Evolutionary conservation across 108 stramenopile genomes (phyloP).

Genomic region (Discostella pseudostelligera): DNA sequence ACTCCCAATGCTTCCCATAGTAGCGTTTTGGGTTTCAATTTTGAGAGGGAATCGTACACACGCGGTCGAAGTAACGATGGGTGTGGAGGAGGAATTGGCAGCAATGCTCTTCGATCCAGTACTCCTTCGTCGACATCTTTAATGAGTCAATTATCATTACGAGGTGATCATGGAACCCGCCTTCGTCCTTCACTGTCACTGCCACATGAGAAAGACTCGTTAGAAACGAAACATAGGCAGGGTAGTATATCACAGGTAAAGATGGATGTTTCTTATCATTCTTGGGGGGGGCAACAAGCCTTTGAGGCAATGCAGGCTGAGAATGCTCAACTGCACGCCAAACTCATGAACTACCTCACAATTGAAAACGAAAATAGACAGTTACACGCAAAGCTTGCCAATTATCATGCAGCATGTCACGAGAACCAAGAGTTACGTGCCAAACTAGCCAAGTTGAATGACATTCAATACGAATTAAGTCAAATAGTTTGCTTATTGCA

Average conservation of each 20-base stretch:
- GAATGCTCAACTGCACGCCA: neutral
- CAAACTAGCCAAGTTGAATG: conserved; percentile 12
- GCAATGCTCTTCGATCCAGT: too few species aligned
- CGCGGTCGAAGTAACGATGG: neutral
- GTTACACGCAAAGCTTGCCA: neutral
- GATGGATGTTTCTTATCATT: neutral
- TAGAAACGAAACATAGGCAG: neutral
- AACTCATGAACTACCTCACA: neutral
- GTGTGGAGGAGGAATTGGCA: too few species aligned
- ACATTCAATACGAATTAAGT: conserved; percentile 2
- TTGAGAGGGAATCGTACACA: neutral
- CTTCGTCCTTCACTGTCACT: conserved; percentile 2
- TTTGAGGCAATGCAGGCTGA: conserved; percentile 10
- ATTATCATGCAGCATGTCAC: neutral
- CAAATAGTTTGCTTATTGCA: conserved; percentile 2
- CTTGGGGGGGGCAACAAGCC: neutral
- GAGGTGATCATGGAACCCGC: too few species aligned
- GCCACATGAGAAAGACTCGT: neutral
- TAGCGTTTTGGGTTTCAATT: conserved; percentile 2
- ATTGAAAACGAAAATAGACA: neutral
- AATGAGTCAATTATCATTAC: too few species aligned
- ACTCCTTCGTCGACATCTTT: too few species aligned
- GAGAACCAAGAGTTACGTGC: neutral
- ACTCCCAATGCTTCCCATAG: conserved; percentile 8
- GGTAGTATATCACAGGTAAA: neutral